Evolutionary conservation across 176 grass and related monocot genomes (phyloP).

Genomic region (Oropetium thomaeum): DNA sequence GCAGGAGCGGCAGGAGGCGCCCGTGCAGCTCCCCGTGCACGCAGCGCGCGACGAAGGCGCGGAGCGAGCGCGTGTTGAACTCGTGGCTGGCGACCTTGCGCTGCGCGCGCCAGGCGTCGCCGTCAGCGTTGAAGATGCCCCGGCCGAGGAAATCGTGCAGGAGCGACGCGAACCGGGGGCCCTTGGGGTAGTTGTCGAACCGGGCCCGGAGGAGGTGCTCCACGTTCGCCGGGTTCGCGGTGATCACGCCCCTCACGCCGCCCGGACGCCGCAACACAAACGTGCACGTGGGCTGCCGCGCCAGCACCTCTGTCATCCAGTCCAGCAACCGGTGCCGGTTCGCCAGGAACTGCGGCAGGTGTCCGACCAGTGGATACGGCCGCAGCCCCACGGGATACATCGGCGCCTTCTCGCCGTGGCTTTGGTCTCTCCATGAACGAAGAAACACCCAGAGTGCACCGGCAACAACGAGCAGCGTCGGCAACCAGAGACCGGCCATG

Average conservation of each 20-base stretch:
- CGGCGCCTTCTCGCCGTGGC: not conserved
- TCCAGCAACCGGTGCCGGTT: slow-evolving; percentile 59
- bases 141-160: slow-evolving; percentile 66
- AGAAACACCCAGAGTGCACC: slow-evolving; percentile 13
- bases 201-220: slow-evolving; percentile 46
- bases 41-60: slow-evolving; percentile 53
- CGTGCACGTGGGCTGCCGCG: slow-evolving; percentile 36
- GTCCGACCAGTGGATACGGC: slow-evolving; percentile 61
- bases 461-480: slow-evolving; percentile 7
- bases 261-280: slow-evolving; percentile 49
- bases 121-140: slow-evolving; percentile 71
- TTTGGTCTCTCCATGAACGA: not conserved
- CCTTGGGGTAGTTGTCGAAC: slow-evolving; percentile 65
- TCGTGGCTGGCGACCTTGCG: slow-evolving; percentile 72
- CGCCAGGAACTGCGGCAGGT: slow-evolving; percentile 59
- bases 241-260: slow-evolving; percentile 48
- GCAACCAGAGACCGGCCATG: slow-evolving; percentile 28
- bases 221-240: slow-evolving; percentile 47
- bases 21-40: slow-evolving; percentile 59
- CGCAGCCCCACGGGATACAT: slow-evolving; percentile 4
- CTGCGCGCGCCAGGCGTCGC: slow-evolving; percentile 54
- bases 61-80: slow-evolving; percentile 70
- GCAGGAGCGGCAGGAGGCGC: slow-evolving; percentile 53
- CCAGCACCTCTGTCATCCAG: slow-evolving; percentile 46
- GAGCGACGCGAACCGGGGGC: slow-evolving; percentile 16